Conservation (phyloP, 1,284 basidiomycete genomes). For the Phaffia rhodozyma region DNA sequence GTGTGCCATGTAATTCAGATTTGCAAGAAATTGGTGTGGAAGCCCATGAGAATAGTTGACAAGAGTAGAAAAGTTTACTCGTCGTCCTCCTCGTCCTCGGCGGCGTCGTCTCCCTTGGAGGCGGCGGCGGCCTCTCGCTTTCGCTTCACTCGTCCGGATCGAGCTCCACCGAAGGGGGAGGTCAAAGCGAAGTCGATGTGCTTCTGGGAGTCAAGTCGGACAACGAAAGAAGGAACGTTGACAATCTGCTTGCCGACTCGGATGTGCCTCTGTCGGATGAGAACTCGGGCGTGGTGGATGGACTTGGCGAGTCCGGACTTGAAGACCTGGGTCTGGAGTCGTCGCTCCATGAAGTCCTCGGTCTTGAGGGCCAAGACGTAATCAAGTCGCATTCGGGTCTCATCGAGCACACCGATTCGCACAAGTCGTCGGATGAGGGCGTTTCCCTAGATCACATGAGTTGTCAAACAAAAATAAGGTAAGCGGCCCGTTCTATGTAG, state of each 20-base stretch:
- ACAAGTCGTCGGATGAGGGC: slow-evolving; percentile 98
- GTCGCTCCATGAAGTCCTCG: slow-evolving; percentile 99
- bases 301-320: slow-evolving; percentile 96
- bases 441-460: slow-evolving; percentile 47
- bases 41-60: background rate
- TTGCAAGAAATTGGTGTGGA: too few species aligned
- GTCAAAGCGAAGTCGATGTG: slow-evolving; percentile 99
- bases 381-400: slow-evolving; percentile 97
- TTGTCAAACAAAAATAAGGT: background rate
- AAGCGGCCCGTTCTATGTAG: background rate
- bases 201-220: slow-evolving; percentile 93
- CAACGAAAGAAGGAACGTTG: slow-evolving; percentile 98
- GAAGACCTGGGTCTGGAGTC: slow-evolving; percentile 99
- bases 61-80: slow-evolving; percentile 20
- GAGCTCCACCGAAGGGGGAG: slow-evolving; percentile 93
- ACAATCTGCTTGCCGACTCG: slow-evolving; percentile 98
- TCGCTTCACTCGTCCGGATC: slow-evolving; percentile 95
- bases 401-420: slow-evolving; percentile 98
- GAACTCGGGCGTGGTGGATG: slow-evolving; percentile 96
- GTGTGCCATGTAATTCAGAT: too few species aligned
- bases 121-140: slow-evolving; percentile 93
- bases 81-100: slow-evolving; percentile 58
- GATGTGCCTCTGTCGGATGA: slow-evolving; percentile 78
- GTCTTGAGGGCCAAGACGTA: slow-evolving; percentile 98
- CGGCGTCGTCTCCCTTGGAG: slow-evolving; percentile 80